These are phyloP conservation scores for Erucastrum elatum DNA, from an alignment of 345 rosid species.

Conservation along the genomic window DNA sequence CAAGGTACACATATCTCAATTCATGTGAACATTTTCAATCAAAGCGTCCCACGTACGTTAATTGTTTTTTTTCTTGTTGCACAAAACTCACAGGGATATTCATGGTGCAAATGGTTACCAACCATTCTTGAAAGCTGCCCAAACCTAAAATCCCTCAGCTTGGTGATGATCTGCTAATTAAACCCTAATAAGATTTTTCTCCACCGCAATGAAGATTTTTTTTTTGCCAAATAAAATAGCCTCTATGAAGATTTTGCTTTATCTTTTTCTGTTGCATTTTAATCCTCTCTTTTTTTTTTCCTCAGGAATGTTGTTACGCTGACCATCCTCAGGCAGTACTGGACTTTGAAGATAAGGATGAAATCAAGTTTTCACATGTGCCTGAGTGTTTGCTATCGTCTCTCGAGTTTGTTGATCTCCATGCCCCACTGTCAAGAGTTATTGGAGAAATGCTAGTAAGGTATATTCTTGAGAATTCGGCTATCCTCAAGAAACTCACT, in stretches of 20 bases:
- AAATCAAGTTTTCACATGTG: background rate
- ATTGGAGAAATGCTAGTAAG: background rate
- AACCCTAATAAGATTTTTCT: background rate
- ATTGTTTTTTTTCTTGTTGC: background rate
- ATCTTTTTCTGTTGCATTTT: too few species aligned
- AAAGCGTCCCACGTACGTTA: background rate
- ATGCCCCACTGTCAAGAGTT: background rate
- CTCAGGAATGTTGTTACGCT: too few species aligned
- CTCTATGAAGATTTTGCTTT: background rate
- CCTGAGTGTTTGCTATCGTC: constrained; percentile 6
- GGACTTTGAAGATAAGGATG: background rate
- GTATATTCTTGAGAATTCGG: background rate
- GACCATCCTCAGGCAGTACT: background rate
- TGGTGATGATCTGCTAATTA: background rate
- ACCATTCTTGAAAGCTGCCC: background rate
- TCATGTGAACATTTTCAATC: background rate
- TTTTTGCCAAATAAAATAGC: too few species aligned
- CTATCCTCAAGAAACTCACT: background rate
- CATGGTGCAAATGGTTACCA: background rate
- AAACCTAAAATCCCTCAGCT: background rate
- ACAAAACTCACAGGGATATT: background rate
- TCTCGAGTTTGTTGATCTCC: background rate
- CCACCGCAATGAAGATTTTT: too few species aligned
- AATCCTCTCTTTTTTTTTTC: too few species aligned
- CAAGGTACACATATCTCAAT: background rate